Conservation (phyloP, 2,329 filamentous ascomycete species). For the Fonsecaea pugnacius region DNA sequence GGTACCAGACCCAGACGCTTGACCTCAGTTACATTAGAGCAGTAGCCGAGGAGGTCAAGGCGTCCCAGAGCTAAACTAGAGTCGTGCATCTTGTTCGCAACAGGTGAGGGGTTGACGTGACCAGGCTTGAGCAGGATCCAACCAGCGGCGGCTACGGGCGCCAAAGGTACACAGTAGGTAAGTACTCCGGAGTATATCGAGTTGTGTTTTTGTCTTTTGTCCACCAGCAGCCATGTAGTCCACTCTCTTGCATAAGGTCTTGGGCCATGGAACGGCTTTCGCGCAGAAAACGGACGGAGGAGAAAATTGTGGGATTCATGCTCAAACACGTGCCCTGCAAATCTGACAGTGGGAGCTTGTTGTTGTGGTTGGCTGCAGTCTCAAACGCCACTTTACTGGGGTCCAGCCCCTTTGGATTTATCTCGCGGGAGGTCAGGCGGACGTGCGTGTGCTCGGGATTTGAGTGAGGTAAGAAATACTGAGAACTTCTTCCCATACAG, state of each 20-base stretch:
- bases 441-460: not conserved
- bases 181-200: too few species aligned
- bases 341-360: not conserved
- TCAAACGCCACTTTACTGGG: not conserved
- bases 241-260: not conserved
- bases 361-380: not conserved
- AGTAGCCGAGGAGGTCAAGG: not conserved
- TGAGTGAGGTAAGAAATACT: not conserved
- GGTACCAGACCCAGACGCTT: conserved; percentile 3
- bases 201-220: not conserved
- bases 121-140: not conserved
- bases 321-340: conserved; percentile 1
- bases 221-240: not conserved
- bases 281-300: not conserved
- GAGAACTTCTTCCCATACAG: not conserved
- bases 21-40: not conserved
- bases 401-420: not conserved
- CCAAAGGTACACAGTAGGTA: not conserved
- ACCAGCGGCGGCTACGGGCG: not conserved
- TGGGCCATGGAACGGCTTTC: not conserved
- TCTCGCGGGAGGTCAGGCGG: not conserved
- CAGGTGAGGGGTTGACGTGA: conserved; percentile 15
- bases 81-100: not conserved
- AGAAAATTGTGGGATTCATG: not conserved
- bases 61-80: not conserved